Conservation (phyloP, 2,329 filamentous ascomycete genomes). For the Diplodia scrobiculata region DNA sequence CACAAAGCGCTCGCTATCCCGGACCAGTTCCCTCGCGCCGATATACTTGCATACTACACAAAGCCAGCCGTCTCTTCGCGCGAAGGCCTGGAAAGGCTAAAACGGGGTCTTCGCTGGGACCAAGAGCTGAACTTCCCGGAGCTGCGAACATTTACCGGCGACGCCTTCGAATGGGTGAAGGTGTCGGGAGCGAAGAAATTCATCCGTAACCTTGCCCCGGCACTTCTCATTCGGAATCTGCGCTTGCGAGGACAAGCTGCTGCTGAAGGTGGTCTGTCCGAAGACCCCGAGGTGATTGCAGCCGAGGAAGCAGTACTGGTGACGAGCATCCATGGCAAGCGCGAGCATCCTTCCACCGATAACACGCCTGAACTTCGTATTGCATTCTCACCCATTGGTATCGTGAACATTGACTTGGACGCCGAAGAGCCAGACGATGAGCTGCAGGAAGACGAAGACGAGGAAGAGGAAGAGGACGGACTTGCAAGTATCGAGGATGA, state of each 20-base stretch:
- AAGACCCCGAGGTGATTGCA: slow-evolving; percentile 46
- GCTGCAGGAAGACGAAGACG: slow-evolving; percentile 36
- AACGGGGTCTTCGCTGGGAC: slow-evolving; percentile 61
- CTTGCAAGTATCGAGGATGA: slow-evolving; percentile 34
- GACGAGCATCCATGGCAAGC: slow-evolving; percentile 65
- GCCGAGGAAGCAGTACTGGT: slow-evolving; percentile 60
- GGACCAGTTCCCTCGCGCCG: slow-evolving; percentile 74
- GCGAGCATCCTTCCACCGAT: slow-evolving; percentile 74
- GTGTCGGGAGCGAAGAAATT: slow-evolving; percentile 80
- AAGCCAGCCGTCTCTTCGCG: slow-evolving; percentile 76
- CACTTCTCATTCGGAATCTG: slow-evolving; percentile 66
- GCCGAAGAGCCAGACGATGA: slow-evolving; percentile 74
- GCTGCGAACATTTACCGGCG: slow-evolving; percentile 71
- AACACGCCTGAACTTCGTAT: slow-evolving; percentile 75
- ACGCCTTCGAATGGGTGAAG: slow-evolving; percentile 85
- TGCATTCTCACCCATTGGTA: slow-evolving; percentile 71
- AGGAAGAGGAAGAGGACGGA: slow-evolving; percentile 34
- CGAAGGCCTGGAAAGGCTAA: slow-evolving; percentile 59
- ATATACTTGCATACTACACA: slow-evolving; percentile 83
- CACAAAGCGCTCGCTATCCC: slow-evolving; percentile 76
- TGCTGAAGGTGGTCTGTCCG: slow-evolving; percentile 13
- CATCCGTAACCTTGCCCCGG: slow-evolving; percentile 75
- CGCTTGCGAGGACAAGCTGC: slow-evolving; percentile 41
- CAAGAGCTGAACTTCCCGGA: slow-evolving; percentile 64
- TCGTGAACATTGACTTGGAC: slow-evolving; percentile 76